phyloP scores from a whole-genome alignment of 1,284 basidiomycete species.

The Porogramme epimiltina region DNA sequence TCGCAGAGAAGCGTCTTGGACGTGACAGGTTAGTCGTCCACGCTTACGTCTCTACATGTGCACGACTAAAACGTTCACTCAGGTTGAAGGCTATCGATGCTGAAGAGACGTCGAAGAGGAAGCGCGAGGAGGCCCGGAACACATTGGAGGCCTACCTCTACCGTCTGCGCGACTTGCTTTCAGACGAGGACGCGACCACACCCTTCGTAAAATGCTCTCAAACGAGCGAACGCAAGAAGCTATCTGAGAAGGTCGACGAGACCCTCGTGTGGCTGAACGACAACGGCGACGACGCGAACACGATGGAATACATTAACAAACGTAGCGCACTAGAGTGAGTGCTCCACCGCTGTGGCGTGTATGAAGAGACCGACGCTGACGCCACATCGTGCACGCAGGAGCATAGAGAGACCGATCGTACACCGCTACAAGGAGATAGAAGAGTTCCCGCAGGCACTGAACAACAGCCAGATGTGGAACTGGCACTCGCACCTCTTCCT shows the following conservation, averaged over 20 bases:
- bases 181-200: constrained; percentile 61
- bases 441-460: constrained; percentile 72
- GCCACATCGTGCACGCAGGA: constrained; percentile 42
- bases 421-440: constrained; percentile 87
- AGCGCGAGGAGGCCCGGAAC: constrained; percentile 91
- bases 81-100: constrained; percentile 82
- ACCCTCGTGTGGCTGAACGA: constrained; percentile 86
- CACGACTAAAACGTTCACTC: constrained; percentile 1
- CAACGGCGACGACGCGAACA: constrained; percentile 83
- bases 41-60: background rate
- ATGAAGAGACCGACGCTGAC: background rate
- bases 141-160: constrained; percentile 93
- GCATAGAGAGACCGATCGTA: constrained; percentile 80
- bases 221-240: constrained; percentile 64
- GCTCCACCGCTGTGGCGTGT: background rate
- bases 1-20: constrained; percentile 71
- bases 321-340: constrained; percentile 82
- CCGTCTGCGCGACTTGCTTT: constrained; percentile 82
- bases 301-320: constrained; percentile 71
- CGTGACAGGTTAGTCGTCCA: constrained; percentile 58
- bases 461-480: constrained; percentile 81
- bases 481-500: constrained; percentile 83
- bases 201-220: constrained; percentile 84
- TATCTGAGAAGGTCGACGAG: constrained; percentile 68
- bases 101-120: constrained; percentile 76